phyloP scores from a whole-genome alignment of 257 asterid species.

The Solanum raphanifolium region DNA sequence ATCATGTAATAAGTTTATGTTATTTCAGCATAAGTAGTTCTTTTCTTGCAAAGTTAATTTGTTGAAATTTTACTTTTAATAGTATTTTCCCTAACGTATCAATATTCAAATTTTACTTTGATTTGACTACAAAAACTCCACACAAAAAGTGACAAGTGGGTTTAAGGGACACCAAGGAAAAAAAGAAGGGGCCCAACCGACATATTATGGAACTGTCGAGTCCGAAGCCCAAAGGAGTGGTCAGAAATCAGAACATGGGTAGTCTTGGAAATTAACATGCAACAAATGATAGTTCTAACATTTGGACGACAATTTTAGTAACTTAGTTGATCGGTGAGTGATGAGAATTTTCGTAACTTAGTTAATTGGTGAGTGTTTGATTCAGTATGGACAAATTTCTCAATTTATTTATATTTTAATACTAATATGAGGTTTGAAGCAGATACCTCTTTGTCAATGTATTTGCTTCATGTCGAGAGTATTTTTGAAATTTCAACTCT shows the following conservation, averaged over 20 bases:
- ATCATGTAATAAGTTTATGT: background rate
- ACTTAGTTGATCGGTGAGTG: background rate
- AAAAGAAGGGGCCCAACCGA: background rate
- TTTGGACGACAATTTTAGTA: rapidly evolving
- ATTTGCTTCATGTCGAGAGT: background rate
- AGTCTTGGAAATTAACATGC: background rate
- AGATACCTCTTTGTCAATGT: rapidly evolving
- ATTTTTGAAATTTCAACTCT: background rate
- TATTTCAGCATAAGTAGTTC: background rate
- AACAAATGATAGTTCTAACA: background rate
- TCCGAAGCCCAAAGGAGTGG: background rate
- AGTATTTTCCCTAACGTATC: background rate
- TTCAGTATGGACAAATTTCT: no score
- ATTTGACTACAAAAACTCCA: background rate
- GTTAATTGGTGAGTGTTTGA: background rate
- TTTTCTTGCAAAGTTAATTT: background rate
- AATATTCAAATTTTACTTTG: background rate
- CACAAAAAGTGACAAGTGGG: background rate
- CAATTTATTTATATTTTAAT: background rate
- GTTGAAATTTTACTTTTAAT: background rate
- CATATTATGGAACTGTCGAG: background rate
- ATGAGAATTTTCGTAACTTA: background rate
- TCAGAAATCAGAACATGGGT: background rate
- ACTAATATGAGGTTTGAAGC: background rate
- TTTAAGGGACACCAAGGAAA: background rate